A percentile compares a stretch with the other conserved stretches of the same genome.
Conservation (phyloP, 2,329 filamentous ascomycete genomes). For the Microsporum audouinii region DNA sequence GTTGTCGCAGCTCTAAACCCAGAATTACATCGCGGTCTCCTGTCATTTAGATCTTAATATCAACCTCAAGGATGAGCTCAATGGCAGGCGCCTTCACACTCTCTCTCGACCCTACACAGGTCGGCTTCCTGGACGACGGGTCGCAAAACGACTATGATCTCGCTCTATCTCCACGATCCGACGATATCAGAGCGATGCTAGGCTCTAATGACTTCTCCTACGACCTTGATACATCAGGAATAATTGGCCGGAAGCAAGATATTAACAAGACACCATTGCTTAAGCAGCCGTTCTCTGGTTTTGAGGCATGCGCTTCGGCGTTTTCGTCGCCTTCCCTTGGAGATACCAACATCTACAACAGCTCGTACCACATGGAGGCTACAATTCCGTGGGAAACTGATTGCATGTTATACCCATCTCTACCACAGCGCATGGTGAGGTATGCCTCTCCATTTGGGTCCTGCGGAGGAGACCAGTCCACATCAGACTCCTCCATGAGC, state of each 20-base stretch:
- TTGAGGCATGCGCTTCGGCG: conserved; percentile 9
- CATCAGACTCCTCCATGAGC: conserved; percentile 11
- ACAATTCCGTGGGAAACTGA: neutral
- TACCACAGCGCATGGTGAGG: neutral
- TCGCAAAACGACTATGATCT: neutral
- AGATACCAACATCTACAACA: conserved; percentile 8
- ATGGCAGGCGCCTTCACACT: conserved; percentile 4
- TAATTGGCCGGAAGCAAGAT: neutral
- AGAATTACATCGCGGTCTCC: neutral
- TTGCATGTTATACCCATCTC: neutral
- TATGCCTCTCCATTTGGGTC: conserved; percentile 14
- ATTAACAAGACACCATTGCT: conserved; percentile 6
- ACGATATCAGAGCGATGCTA: conserved; percentile 1
- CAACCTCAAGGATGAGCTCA: neutral
- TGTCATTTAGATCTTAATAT: neutral
- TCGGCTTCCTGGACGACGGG: conserved; percentile 7
- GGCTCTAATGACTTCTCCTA: neutral
- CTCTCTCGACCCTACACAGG: conserved; percentile 3
- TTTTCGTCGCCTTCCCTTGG: conserved; percentile 1
- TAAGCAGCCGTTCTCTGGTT: conserved; percentile 11
- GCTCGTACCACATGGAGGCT: conserved; percentile 2
- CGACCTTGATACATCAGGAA: neutral
- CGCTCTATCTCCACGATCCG: conserved; percentile 1
- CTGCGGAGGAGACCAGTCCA: conserved; percentile 12
- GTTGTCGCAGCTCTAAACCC: neutral